Conservation (phyloP, 2,329 filamentous ascomycete genomes). For the Penicillium sp. region DNA sequence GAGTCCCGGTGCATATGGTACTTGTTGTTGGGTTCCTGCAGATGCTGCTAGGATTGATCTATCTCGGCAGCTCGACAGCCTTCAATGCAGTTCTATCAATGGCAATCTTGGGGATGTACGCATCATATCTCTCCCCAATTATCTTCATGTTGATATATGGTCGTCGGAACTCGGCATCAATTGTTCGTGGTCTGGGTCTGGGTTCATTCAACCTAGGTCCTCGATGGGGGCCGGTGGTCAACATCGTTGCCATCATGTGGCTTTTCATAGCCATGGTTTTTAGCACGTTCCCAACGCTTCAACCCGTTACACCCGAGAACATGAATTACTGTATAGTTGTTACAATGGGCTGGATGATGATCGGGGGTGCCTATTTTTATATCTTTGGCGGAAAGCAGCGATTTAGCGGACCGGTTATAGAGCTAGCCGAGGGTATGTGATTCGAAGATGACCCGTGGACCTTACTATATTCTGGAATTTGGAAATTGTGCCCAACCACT, state of each 20-base stretch:
- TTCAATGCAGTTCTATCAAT: conserved; percentile 48
- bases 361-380: conserved; percentile 21
- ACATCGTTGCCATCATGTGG: conserved; percentile 16
- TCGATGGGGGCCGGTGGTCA: conserved; percentile 16
- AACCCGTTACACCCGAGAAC: conserved; percentile 19
- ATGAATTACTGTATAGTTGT: conserved; percentile 25
- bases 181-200: conserved; percentile 5
- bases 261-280: conserved; percentile 21
- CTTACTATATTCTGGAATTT: too few relatives aligned
- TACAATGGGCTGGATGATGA: conserved; percentile 18
- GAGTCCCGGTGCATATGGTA: conserved; percentile 51
- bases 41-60: conserved; percentile 49
- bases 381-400: conserved; percentile 13
- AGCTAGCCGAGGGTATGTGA: conserved; percentile 15
- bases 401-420: conserved; percentile 18
- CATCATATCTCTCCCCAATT: conserved; percentile 51
- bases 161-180: conserved; percentile 1
- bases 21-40: conserved; percentile 47
- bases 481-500: too few relatives aligned
- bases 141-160: conserved; percentile 31
- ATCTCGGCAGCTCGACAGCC: conserved; percentile 45
- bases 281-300: conserved; percentile 22
- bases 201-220: conserved; percentile 15
- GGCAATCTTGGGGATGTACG: conserved; percentile 51
- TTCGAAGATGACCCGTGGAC: neutral